Evolutionary conservation across 345 rosid species (phyloP), one percentile per base, ranked within the genome.

Genomic region (Lagerstroemia speciosa): DNA sequence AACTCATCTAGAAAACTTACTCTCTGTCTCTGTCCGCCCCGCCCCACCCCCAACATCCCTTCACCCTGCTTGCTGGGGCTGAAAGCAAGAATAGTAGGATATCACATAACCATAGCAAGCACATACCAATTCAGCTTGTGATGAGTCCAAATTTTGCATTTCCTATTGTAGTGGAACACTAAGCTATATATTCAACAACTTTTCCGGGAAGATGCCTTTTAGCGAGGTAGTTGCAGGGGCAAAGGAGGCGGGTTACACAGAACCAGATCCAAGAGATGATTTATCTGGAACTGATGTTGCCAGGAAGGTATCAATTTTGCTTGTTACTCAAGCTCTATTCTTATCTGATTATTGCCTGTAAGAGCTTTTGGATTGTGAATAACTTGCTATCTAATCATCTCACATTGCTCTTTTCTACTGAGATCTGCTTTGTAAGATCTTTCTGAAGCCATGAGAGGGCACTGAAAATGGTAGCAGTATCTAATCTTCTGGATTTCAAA

Each of bases 251-350:
- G 98, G 99, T 62, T 95, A 79, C 79, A 95, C 97, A 26, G 99
- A 95, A 78, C 99, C 99, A 50, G 99, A 95, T 87, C 98, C 98
- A 41, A 87, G 99, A 79, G 99, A 95, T 73, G 99, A 94, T 82
- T 86, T 94, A 52, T 89, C 99, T 73, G 99, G 99, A 81, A 88
- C 90, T 29, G 99, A 95, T 88, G 99, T 95, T 67, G 98, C 95
- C 27, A 79, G 99, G 78, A 94, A 92, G 98, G 98, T 91, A 83
- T 26, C 33, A 2, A 52, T 16, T 29, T 38, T 12, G 6, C 29
- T 60, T 34, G 41, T 64, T 14, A 48, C 27, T 32, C 3, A 22
- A 52, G 46, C 67, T 64, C 17, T 38, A 63, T 64, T 38, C 5
- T 65, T 38, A 24, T 16, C 67, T 58, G 0, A 41, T 30, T n/a